Base-by-base conservation (phyloP, 2,329 filamentous ascomycete species). In the Fusarium clavum region DNA sequence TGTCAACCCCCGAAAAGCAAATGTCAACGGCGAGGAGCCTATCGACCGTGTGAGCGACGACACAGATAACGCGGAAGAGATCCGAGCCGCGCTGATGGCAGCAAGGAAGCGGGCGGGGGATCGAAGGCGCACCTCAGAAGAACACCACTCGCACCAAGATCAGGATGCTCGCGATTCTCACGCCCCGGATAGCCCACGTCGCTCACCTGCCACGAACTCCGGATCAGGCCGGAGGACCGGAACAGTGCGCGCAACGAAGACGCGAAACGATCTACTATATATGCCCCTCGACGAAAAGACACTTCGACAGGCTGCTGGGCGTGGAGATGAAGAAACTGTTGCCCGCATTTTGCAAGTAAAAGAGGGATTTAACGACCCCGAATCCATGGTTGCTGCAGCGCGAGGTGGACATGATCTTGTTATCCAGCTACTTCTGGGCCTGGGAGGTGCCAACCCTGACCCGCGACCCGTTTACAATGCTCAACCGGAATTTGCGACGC, bases 21-120 rank as follows among this genome's bases (percentile, higher is more conserved):
- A 98, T 77, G 90, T 93, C n/a, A 92, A 94, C 74, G 96, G 96
- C 8, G 92, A 97, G 77, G 94, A 97, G 75, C 95, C 96, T 1
- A 87, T 97, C 32, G 94, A 98, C 72, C 87, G 96, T 60, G 88
- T 98, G 13, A 89, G 88, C 32, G 87, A 90, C 11, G 91, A 94
- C 44, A 83, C 89, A 11, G 92, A 97, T 5, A 91, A 96, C 66
- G 90, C 89, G n/a, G 87, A 90, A 18, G 92, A 94, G 64, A 96
- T 98, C 43, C 90, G 93, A 57, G 87, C 84, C 16, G 86, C 89
- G 6, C 83, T 96, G 27, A 84, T 89, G 38, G 90, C 84, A 66
- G 87, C 84, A 69, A 87, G 83, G 79, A 87, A 84, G 80, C 89
- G 81, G 51, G 82, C 84, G 25, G 86, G 85, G 4, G 85, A 87